phyloP scores from a whole-genome alignment of 2,329 filamentous ascomycete genomes.

The Monosporascus ibericus region DNA sequence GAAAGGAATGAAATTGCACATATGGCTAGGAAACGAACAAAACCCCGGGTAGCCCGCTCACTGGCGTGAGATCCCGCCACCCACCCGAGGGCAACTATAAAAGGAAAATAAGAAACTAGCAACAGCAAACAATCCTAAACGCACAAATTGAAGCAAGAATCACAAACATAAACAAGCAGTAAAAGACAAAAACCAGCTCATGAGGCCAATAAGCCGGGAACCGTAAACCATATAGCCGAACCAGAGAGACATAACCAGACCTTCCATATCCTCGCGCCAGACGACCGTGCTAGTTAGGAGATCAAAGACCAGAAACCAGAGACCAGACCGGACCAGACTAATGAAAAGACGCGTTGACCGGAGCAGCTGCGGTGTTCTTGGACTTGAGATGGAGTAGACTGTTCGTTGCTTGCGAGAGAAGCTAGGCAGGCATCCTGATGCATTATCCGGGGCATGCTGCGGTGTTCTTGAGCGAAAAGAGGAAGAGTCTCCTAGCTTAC shows the following conservation, averaged over 20 bases:
- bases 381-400: not conserved
- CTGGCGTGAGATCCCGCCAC: slow-evolving; percentile 2
- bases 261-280: not conserved
- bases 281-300: not conserved
- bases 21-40: too few relatives aligned
- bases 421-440: not conserved
- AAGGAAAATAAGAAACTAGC: not conserved
- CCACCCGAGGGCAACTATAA: not conserved
- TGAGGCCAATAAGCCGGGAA: too few relatives aligned
- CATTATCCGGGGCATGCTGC: not conserved
- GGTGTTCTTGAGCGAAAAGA: not conserved
- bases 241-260: too few relatives aligned
- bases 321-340: not conserved
- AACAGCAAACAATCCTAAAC: not conserved
- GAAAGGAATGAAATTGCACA: too few relatives aligned
- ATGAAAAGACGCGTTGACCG: slow-evolving; percentile 1
- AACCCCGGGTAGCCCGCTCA: slow-evolving; percentile 1
- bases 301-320: not conserved
- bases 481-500: not conserved
- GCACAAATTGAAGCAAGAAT: not conserved
- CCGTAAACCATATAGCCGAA: too few relatives aligned
- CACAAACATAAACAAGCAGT: not conserved
- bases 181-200: too few relatives aligned
- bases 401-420: too few relatives aligned
- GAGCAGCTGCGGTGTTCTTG: slow-evolving; percentile 8